phyloP scores from a whole-genome alignment of 306 rosid genomes.

The Ormosia emarginata region DNA sequence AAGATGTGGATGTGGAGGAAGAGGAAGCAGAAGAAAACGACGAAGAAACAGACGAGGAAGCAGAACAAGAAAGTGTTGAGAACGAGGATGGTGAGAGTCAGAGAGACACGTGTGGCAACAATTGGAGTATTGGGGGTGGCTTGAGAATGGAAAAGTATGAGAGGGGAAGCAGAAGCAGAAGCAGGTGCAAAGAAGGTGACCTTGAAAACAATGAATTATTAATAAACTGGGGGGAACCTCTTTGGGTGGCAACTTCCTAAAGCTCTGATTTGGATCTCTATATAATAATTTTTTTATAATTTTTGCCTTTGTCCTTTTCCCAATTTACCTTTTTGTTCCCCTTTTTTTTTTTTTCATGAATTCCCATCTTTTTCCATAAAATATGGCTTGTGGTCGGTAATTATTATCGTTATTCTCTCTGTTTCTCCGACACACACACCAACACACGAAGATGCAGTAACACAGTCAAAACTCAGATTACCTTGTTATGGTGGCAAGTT shows the following conservation, averaged over 20 bases:
- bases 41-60: neutral
- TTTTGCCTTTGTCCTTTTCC: constrained; percentile 27
- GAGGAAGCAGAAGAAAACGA: constrained; percentile 8
- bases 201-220: constrained; percentile 41
- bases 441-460: neutral
- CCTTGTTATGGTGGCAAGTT: neutral
- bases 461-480: neutral
- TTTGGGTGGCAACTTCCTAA: constrained; percentile 60
- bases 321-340: neutral
- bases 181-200: constrained; percentile 67
- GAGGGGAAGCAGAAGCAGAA: constrained; percentile 16
- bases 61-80: neutral
- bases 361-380: constrained; percentile 1
- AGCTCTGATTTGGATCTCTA: constrained; percentile 13
- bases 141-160: constrained; percentile 39
- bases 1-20: neutral
- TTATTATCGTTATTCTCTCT: constrained; percentile 49
- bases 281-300: neutral
- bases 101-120: constrained; percentile 5
- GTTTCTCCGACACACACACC: neutral
- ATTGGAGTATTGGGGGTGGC: neutral
- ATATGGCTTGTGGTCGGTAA: constrained; percentile 34
- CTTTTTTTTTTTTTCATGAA: neutral
- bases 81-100: constrained; percentile 22
- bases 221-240: constrained; percentile 43